Evolutionary conservation across 2,329 filamentous ascomycete genomes (phyloP), one percentile per base, ranked within the genome.

Genomic region (Xylaria sp.): DNA sequence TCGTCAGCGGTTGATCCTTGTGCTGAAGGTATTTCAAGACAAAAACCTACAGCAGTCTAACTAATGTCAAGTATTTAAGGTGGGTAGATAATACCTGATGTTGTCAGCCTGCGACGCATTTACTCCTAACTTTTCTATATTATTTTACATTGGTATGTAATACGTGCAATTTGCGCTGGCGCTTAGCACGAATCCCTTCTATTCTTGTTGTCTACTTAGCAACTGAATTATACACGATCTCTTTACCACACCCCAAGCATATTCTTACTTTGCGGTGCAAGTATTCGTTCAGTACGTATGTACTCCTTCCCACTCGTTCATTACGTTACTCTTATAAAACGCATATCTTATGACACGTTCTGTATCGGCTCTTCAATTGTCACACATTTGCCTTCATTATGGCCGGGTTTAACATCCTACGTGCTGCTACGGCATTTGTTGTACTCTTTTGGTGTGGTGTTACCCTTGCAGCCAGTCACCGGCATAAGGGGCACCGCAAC

Each of bases 391-490:
- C 15, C 3, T 27, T 51, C 54, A 7, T 13, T 2, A 58, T 58
- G 55, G 29, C 7, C 17, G 2, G 3, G 29, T 42, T n/a, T 22
- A 39, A 9, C 1, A 15, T 51, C 36, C 9, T 51, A n/a, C 47
- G 33, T 27, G 9, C 49, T 39, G 31, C 39, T n/a, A 49, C 29
- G 10, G 42, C 62, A 27, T 22, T 65, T 44, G 47, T 7, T n/a
- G 38, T 33, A n/a, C 10, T 31, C 1, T 7, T 60, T 22, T 47
- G 38, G 49, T 49, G 22, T 42, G 22, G 25, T 22, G 17, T 47
- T 25, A 22, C 42, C 11, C 33, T 49, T 7, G 47, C 55, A 20
- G 62, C 39, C 20, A 9, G 38, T n/a, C 56, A 55, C 20, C 29
- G 10, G n/a, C 49, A 54, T 27, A 13, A 15, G 17, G 10, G 42